These are phyloP conservation scores for Magnusiomyces sp. DNA, from an alignment of 1,139 yeast species.

Conservation along the genomic window DNA sequence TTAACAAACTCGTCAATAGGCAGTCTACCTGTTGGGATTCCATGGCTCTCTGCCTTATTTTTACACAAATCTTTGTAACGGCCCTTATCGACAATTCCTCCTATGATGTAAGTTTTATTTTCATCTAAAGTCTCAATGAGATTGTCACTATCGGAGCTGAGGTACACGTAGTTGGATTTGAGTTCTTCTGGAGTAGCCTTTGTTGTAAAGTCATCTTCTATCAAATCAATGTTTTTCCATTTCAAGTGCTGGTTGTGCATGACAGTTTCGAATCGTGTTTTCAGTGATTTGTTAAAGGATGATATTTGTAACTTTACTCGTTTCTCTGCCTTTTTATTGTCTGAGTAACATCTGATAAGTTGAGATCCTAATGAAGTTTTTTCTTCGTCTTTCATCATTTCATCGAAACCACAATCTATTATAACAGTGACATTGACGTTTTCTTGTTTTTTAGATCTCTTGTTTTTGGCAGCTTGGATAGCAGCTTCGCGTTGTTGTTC, in stretches of 20 bases:
- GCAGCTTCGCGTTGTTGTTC: background rate
- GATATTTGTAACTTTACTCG: conserved; percentile 56
- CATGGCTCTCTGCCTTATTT: conserved; percentile 68
- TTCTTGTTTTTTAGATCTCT: conserved; percentile 7
- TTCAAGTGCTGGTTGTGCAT: conserved; percentile 46
- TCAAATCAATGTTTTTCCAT: conserved; percentile 61
- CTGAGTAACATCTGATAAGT: conserved; percentile 72
- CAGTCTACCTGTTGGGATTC: conserved; percentile 64
- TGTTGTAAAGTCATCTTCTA: conserved; percentile 38
- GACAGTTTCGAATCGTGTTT: conserved; percentile 57
- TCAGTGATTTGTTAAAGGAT: conserved; percentile 58
- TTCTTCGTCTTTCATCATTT: conserved; percentile 65
- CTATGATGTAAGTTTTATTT: conserved; percentile 72
- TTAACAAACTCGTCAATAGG: conserved; percentile 84
- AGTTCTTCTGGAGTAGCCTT: conserved; percentile 5
- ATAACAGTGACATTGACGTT: conserved; percentile 39
- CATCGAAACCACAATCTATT: conserved; percentile 86
- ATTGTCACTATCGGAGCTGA: conserved; percentile 83
- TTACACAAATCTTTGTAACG: conserved; percentile 77
- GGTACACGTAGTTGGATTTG: conserved; percentile 45
- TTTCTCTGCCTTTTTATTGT: conserved; percentile 54
- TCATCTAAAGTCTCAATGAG: conserved; percentile 52
- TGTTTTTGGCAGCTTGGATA: conserved; percentile 8
- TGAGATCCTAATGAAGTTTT: conserved; percentile 71
- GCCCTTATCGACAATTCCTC: conserved; percentile 95